These are phyloP conservation scores for Musa schizocarpa DNA, from an alignment of 176 grass and related monocot genomes.

Conservation along the genomic window DNA sequence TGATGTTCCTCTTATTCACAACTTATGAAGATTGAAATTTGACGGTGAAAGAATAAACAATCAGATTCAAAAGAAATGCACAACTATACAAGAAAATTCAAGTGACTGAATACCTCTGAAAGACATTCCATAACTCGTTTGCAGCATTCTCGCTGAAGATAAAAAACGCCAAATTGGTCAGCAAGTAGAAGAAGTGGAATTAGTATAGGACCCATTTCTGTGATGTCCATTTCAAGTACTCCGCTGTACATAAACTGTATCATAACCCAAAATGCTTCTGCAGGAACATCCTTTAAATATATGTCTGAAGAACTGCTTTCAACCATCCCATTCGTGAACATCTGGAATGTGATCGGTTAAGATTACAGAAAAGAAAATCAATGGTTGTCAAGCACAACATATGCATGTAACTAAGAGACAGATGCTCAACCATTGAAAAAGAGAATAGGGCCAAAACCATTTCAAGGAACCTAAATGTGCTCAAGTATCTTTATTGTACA, in stretches of 20 bases:
- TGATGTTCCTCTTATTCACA: not conserved
- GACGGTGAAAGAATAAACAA: not conserved
- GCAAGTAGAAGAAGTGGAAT: constrained; percentile 63
- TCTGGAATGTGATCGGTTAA: constrained; percentile 33
- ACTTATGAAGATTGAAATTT: not conserved
- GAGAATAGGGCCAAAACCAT: not conserved
- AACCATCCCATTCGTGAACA: constrained; percentile 98
- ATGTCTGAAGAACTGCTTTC: constrained; percentile 65
- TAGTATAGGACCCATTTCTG: constrained; percentile 37
- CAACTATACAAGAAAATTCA: not conserved
- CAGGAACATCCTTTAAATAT: constrained; percentile 51
- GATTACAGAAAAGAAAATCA: not conserved
- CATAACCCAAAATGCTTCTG: constrained; percentile 62
- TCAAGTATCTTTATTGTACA: not conserved
- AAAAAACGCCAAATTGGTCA: constrained; percentile 65
- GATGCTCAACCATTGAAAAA: not conserved
- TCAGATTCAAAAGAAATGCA: not conserved
- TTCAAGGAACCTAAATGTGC: not conserved
- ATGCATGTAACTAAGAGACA: not conserved
- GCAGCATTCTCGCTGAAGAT: constrained; percentile 84
- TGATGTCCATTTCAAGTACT: constrained; percentile 41
- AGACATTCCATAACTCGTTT: constrained; percentile 67
- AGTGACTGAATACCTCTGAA: constrained; percentile 49
- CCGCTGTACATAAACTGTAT: constrained; percentile 81
- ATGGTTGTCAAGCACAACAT: not conserved